Conservation (phyloP, 495 filamentous ascomycete species). For the Xanthoparmelia taractica region DNA sequence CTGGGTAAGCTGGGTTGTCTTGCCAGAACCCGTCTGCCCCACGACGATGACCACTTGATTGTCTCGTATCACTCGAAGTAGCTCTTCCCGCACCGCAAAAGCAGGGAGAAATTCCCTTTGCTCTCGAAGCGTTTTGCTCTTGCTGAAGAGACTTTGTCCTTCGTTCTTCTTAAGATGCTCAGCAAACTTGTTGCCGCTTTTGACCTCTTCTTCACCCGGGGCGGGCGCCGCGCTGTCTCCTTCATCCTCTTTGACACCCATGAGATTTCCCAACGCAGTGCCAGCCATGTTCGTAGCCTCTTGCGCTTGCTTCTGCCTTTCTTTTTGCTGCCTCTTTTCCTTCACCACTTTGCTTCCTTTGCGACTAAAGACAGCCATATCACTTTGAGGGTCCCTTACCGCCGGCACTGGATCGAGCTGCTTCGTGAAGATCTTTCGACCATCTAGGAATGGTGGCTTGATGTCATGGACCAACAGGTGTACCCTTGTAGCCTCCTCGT, state of each 20-base stretch:
- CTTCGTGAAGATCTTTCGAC: constrained; percentile 91
- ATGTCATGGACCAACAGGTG: constrained; percentile 93
- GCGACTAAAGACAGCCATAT: constrained; percentile 97
- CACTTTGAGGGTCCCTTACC: constrained; percentile 88
- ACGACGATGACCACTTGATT: constrained; percentile 97
- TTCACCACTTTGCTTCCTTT: constrained; percentile 92
- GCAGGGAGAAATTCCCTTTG: constrained; percentile 92
- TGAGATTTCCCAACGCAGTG: constrained; percentile 84
- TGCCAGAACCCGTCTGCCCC: constrained; percentile 92
- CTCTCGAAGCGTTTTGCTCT: constrained; percentile 82
- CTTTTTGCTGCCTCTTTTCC: constrained; percentile 83
- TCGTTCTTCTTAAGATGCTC: constrained; percentile 83
- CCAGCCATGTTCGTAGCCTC: constrained; percentile 91
- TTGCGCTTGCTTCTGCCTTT: constrained; percentile 91
- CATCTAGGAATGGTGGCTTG: constrained; percentile 91
- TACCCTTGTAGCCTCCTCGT: constrained; percentile 82
- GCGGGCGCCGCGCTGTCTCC: constrained; percentile 77
- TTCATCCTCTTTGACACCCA: constrained; percentile 92
- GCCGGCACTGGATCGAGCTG: constrained; percentile 93
- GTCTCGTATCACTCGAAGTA: constrained; percentile 89
- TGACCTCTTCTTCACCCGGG: constrained; percentile 63
- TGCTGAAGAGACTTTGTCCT: constrained; percentile 86
- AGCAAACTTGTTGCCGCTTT: constrained; percentile 73
- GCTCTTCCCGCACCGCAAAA: constrained; percentile 92
- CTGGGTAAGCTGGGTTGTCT: constrained; percentile 93